Base-by-base conservation (phyloP, 257 asterid species). In the Ophiorrhiza pumila region DNA sequence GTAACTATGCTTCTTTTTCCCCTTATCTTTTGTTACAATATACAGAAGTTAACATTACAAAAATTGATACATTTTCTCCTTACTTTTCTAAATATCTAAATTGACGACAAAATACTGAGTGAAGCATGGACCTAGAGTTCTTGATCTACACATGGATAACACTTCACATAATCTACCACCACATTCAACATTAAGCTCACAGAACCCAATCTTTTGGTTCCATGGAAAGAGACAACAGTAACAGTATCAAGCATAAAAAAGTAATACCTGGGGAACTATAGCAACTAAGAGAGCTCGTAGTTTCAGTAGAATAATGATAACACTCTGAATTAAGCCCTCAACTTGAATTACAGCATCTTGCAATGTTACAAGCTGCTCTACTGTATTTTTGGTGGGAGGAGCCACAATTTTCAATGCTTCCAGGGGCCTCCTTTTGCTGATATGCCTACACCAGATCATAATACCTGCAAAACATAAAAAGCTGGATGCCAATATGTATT, bases 371-470 rank as follows among this genome's bases (percentile, higher is more conserved):
- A 92, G 86, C 81, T 90, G 96, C 82, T 90, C 98, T 71, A 92
- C 92, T 34, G 98, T 81, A 83, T 90, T 92, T 87, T 85, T 92
- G 64, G 83, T 72, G 15, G 92, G 91, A 41, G 98, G 98, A 56
- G 91, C 85, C 60, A 71, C 65, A 61, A 90, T 84, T 79, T 79
- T 87, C 80, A 86, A 86, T 58, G 94, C 86, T 77, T 86, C 91
- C 73, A 86, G 80, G 60, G 83, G 86, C 79, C 74, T 75, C 71
- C 77, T 77, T 73, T 77, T 85, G 82, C 86, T 74, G 63, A 50
- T 76, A 60, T 60, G 77, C 74, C 88, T 80, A 64, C 82, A 88
- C 89, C 94, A 88, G 69, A 90, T 78, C 96, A 92, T 86, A 70
- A 86, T 49, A 39, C 81, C 66, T 68, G 96, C 96, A 80, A 88